Evolutionary conservation across 495 filamentous ascomycete genomes (phyloP).

Genomic region (Penicillium soppii): DNA sequence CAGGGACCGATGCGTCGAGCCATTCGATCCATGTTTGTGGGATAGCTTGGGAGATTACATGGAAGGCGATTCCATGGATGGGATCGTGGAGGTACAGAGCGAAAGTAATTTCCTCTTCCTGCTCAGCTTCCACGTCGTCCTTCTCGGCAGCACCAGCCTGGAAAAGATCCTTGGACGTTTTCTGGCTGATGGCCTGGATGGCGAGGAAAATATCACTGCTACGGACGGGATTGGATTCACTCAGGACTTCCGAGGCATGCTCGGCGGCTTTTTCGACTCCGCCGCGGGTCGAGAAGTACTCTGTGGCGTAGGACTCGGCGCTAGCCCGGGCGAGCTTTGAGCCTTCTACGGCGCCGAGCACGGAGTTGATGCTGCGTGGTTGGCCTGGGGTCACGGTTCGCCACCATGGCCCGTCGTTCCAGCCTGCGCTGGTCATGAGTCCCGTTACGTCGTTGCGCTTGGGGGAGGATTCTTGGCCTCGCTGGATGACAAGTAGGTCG

Average conservation of each 20-base stretch:
- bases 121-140: constrained; percentile 50
- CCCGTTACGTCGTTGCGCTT: constrained; percentile 56
- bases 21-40: constrained; percentile 86
- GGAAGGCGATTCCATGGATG: constrained; percentile 85
- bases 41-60: constrained; percentile 78
- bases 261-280: constrained; percentile 79
- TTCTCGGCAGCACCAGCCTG: constrained; percentile 56
- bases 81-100: constrained; percentile 93
- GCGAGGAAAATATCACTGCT: constrained; percentile 93
- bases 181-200: constrained; percentile 78
- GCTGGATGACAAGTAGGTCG: constrained; percentile 93
- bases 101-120: constrained; percentile 69
- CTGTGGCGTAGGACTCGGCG: constrained; percentile 81
- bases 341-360: constrained; percentile 78
- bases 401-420: constrained; percentile 98
- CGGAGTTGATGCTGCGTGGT: constrained; percentile 74
- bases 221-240: constrained; percentile 83
- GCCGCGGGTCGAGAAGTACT: constrained; percentile 74
- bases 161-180: constrained; percentile 65
- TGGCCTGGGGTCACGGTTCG: constrained; percentile 59
- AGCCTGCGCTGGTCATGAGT: constrained; percentile 59
- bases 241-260: constrained; percentile 68
- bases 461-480: constrained; percentile 78
- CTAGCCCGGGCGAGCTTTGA: constrained; percentile 85
- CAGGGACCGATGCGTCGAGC: constrained; percentile 74